These are phyloP conservation scores for Kewa caespitosa DNA, from an alignment of 179 eudicot genomes.

Conservation along the genomic window DNA sequence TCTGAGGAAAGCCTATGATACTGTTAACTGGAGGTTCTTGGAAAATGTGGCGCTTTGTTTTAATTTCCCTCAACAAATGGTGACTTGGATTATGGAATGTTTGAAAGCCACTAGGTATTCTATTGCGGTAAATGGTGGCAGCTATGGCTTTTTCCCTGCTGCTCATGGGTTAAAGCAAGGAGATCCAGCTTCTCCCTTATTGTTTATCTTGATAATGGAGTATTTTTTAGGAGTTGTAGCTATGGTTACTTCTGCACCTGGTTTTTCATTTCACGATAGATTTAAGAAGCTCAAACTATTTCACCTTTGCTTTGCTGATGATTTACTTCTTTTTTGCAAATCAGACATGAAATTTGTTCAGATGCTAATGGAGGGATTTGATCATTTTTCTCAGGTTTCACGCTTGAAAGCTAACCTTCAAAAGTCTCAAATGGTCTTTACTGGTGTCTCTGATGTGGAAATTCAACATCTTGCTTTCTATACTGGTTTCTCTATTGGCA, in stretches of 20 bases:
- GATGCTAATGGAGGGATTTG: not conserved
- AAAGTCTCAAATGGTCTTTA: not conserved
- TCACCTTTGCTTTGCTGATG: not conserved
- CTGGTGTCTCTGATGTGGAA: not conserved
- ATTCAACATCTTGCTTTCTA: too few species aligned
- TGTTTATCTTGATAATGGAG: not conserved
- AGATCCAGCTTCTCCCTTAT: not conserved
- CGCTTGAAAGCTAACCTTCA: not conserved
- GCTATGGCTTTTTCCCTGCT: not conserved
- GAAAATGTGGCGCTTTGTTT: not conserved
- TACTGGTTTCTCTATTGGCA: not conserved
- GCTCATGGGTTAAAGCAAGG: not conserved
- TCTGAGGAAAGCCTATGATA: not conserved
- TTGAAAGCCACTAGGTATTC: not conserved
- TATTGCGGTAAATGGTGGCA: not conserved
- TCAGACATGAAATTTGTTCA: not conserved
- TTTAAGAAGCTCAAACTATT: too few species aligned
- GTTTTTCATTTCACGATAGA: not conserved
- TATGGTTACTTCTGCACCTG: not conserved
- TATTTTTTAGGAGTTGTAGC: not conserved
- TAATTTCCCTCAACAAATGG: not conserved
- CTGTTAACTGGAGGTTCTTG: not conserved
- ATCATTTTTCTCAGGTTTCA: not conserved
- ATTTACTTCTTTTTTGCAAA: not conserved
- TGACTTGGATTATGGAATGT: not conserved